Evolutionary conservation across 1,284 basidiomycete genomes (phyloP).

Genomic region (Ustilago crameri): DNA sequence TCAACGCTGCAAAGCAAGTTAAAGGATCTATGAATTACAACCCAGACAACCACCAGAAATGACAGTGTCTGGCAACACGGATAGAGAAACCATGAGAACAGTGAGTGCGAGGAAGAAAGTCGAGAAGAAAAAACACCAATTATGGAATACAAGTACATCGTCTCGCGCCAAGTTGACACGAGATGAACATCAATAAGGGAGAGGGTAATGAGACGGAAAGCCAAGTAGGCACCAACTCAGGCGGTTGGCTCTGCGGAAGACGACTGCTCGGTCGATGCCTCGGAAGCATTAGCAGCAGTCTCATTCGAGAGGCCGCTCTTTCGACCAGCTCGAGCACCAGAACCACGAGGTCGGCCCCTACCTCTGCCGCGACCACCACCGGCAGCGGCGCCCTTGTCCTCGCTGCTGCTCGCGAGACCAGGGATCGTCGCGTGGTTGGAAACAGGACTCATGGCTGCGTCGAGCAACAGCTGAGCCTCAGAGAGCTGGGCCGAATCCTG

Average conservation of each 20-base stretch:
- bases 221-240: not conserved
- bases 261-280: conserved; percentile 19
- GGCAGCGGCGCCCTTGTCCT: conserved; percentile 3
- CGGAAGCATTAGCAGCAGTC: conserved; percentile 19
- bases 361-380: conserved; percentile 18
- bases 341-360: conserved; percentile 43
- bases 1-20: not conserved
- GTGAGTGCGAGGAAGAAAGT: not conserved
- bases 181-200: not conserved
- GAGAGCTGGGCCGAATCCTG: conserved; percentile 32
- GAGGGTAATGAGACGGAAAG: not conserved
- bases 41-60: conserved; percentile 1
- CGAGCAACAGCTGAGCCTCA: conserved; percentile 48
- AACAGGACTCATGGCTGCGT: conserved; percentile 53
- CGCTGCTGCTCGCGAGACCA: conserved; percentile 2
- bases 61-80: not conserved
- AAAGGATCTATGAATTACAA: conserved; percentile 27
- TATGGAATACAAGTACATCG: conserved; percentile 23
- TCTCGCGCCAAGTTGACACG: conserved; percentile 3
- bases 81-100: conserved; percentile 10
- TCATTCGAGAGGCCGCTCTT: conserved; percentile 20
- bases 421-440: conserved; percentile 42
- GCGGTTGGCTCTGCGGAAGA: conserved; percentile 16
- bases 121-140: not conserved
- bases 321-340: conserved; percentile 29